Evolutionary conservation across 192 early-diverging fungal species (phyloP).

Genomic region (Spizellomyces sp.): DNA sequence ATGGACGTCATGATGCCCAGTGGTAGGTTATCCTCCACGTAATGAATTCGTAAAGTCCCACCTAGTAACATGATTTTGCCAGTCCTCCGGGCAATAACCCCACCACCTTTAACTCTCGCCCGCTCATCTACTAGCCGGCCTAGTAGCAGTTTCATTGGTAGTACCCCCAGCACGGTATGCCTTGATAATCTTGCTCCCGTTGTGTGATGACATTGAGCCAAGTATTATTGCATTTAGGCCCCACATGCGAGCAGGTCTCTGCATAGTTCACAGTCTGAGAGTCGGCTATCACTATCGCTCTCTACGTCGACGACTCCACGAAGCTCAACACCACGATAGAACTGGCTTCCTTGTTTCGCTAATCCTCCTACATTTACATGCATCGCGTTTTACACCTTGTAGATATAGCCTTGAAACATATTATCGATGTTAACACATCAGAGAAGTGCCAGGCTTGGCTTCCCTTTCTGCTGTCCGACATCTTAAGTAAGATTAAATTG

Average conservation of each 20-base stretch:
- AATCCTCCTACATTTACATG: neutral
- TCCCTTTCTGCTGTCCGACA: too few species aligned
- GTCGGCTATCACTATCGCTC: neutral
- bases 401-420: neutral
- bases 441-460: too few species aligned
- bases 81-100: conserved; percentile 1
- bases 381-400: neutral
- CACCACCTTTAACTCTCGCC: neutral
- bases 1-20: conserved; percentile 16
- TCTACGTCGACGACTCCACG: neutral
- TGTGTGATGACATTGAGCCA: neutral
- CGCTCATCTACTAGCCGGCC: neutral
- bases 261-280: neutral
- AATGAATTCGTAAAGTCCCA: neutral
- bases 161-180: neutral
- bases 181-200: neutral
- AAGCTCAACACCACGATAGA: neutral
- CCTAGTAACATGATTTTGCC: neutral
- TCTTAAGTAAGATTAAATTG: too few species aligned
- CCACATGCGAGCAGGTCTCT: neutral
- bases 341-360: neutral
- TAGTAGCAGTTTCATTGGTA: neutral
- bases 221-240: neutral
- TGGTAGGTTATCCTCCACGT: conserved; percentile 7
- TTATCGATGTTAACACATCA: neutral